phyloP scores from a whole-genome alignment of 805 yeast genomes.

The Metschnikowia lachancei region DNA sequence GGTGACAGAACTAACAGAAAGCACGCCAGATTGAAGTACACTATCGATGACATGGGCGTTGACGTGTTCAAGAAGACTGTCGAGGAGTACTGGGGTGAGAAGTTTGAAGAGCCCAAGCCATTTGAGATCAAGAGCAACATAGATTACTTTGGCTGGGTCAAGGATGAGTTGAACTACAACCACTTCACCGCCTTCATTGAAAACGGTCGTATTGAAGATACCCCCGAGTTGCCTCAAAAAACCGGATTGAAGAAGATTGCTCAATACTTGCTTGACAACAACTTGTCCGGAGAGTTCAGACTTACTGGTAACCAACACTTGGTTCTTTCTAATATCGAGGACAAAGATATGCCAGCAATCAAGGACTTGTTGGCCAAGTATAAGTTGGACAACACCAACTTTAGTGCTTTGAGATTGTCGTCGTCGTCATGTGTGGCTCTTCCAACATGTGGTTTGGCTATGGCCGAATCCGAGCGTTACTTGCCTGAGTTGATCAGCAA shows the following conservation, averaged over 20 bases:
- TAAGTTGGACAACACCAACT: conserved; percentile 79
- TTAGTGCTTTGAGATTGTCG: conserved; percentile 80
- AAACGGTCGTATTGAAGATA: conserved; percentile 94
- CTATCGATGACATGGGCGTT: conserved; percentile 90
- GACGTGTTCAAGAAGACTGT: conserved; percentile 76
- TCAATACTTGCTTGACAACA: conserved; percentile 52
- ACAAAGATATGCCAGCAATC: conserved; percentile 59
- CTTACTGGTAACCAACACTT: conserved; percentile 96
- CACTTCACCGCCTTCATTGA: conserved; percentile 94
- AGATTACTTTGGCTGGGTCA: conserved; percentile 92
- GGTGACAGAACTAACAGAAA: conserved; percentile 97
- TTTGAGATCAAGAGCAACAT: conserved; percentile 82
- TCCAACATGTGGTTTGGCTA: conserved; percentile 98
- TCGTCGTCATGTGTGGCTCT: conserved; percentile 97
- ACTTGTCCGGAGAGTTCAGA: conserved; percentile 78
- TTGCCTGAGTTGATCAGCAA: conserved; percentile 79
- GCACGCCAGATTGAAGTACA: conserved; percentile 96
- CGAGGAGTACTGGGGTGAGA: conserved; percentile 78
- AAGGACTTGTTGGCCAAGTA: conserved; percentile 66
- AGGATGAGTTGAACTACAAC: conserved; percentile 77
- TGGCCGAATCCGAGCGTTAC: conserved; percentile 97
- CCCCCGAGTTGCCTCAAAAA: conserved; percentile 86
- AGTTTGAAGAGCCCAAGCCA: conserved; percentile 66
- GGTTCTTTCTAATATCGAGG: conserved; percentile 67
- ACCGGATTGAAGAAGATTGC: conserved; percentile 82